A percentile compares a stretch with the other conserved stretches of the same genome.
These are phyloP conservation scores for Arabis hirsuta DNA, from an alignment of 345 rosid genomes.

Conservation along the genomic window DNA sequence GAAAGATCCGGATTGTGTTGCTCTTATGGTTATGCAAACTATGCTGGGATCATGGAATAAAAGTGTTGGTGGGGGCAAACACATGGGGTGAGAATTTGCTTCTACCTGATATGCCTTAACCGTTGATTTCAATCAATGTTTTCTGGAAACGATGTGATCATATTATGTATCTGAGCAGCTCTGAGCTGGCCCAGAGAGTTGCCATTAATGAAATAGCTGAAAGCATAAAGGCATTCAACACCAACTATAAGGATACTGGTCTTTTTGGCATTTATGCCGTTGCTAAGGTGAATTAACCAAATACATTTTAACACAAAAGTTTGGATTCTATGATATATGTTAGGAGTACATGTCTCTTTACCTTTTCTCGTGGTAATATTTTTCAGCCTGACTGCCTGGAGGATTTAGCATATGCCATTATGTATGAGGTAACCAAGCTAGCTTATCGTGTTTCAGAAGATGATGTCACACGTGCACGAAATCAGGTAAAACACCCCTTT, in stretches of 20 bases:
- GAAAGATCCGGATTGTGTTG: constrained; percentile 96
- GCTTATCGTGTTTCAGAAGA: constrained; percentile 90
- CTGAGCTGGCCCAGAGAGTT: constrained; percentile 86
- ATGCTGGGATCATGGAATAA: constrained; percentile 98
- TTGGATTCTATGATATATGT: too few species aligned
- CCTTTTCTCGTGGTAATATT: neutral
- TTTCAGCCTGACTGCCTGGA: constrained; percentile 61
- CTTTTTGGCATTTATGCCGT: constrained; percentile 96
- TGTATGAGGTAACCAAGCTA: constrained; percentile 85
- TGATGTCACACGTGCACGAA: constrained; percentile 94
- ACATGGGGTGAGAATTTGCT: constrained; percentile 81
- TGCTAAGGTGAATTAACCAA: constrained; percentile 68
- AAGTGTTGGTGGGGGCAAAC: constrained; percentile 88
- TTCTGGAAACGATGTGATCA: constrained; percentile 25
- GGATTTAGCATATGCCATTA: constrained; percentile 94
- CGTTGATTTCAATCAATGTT: neutral
- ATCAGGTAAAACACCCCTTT: constrained; percentile 64
- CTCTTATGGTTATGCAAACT: constrained; percentile 98
- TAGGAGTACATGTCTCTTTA: neutral
- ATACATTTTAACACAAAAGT: too few species aligned
- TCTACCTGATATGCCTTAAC: neutral
- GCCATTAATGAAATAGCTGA: constrained; percentile 90
- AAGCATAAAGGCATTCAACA: constrained; percentile 97
- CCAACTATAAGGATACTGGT: constrained; percentile 99
- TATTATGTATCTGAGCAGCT: constrained; percentile 53